Base-by-base conservation (phyloP, 805 yeast species). In the Yarrowia hollandica region DNA sequence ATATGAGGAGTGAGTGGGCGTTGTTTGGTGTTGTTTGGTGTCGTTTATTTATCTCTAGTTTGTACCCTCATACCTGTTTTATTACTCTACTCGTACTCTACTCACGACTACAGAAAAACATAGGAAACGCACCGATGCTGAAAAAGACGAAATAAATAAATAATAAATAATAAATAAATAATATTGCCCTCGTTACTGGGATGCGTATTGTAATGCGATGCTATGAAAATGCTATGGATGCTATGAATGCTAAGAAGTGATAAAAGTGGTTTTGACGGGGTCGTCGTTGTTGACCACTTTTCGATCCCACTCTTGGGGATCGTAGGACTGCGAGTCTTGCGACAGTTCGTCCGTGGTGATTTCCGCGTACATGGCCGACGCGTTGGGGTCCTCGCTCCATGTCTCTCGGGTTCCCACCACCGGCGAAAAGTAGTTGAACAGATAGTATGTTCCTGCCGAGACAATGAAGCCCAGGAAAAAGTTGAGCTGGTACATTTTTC, bases 381-480 rank as follows among this genome's bases (percentile, higher is more conserved):
- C 39, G 39, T 48, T 22, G 21, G 55, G 55, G 22, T 48, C 55
- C 16, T 48, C 55, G 15, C 39, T 31, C 55, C 55, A 48, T 1
- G 38, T 22, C 7, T 31, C 16, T 30, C 38, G 15, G 8, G 50
- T 30, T 4, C 65, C 66, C 5, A 59, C 63, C 26, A 64, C 50
- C 1, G 67, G 67, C 34, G 39, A 50, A 22, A 30, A 15, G 28
- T 25, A 33, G 61, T 82, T 78, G 61, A 87, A 67, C 1, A 77
- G 28, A 16, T 81, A 76, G 70, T 88, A 85, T 4, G 84, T 75
- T 3, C 77, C 39, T 60, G 79, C 80, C 0, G 95, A 76, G 1
- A 81, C 70, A 33, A 82, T 66, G 72, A 85, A 88, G 0, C 97
- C 96, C 61, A 85, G 79, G 64, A 90, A 83, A 75, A 84, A 90